Base-by-base conservation (phyloP, 2,329 filamentous ascomycete genomes). In the Fusarium sp. region DNA sequence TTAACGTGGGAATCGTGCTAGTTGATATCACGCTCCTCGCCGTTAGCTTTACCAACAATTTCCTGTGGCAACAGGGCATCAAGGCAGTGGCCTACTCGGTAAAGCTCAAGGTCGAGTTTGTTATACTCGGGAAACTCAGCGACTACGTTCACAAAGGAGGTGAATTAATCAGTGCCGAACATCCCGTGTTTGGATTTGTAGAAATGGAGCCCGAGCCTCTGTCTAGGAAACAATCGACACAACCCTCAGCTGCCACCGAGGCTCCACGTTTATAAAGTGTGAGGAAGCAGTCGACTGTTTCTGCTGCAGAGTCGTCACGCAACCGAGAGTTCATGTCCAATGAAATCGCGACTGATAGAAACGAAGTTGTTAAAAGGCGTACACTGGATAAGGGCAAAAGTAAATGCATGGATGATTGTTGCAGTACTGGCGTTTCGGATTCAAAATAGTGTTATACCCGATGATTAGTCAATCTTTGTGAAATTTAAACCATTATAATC, bases 1-100 rank as follows among this genome's bases (percentile, higher is more conserved):
- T 84, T 25, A 86, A 86, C 63, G 65, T 84, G 18, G 39, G 82
- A 10, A 82, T 86, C 38, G 78, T 86, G 16, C 33, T 81, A 4
- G 81, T 86, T 75, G 84, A 86, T 61, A 63, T 85, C 25, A 73
- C 80, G 14, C 75, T 83, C 29, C 64, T 83, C 12, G 74, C 23
- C 7, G 70, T 83, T 18, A 75, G 82, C 46, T 81, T 79, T 60
- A 65, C 76, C 4, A 74, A 77, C 19, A 69, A 79, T 12, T 80
- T 79, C 55, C 68, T 78, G 16, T 59, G 80, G 25, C 80, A 82
- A 64, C 80, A 80, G 10, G 77, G 79, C 5, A 77, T 78, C 76
- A 82, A 82, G 62, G 76, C 76, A 10, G 64, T 82, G 16, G 73
- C 78, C 7, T 83, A 82, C 72, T 80, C 79, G 57, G 70, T 82